Evolutionary conservation across 768 basidiomycete genomes (phyloP).

Genomic region (Rickenella mellea): DNA sequence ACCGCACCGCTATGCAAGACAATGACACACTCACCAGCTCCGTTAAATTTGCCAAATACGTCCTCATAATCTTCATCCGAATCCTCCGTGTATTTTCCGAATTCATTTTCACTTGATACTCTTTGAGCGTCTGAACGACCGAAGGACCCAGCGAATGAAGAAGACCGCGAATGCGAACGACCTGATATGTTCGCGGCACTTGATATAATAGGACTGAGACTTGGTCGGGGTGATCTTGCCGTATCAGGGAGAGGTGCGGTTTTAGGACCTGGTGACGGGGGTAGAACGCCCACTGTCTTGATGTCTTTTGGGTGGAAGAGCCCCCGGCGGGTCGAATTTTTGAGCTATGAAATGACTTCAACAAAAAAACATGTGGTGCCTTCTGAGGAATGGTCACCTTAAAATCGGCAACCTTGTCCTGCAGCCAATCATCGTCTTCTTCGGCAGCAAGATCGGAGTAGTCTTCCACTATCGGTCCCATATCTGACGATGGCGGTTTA

Average conservation of each 20-base stretch:
- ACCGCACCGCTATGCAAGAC: slow-evolving; percentile 3
- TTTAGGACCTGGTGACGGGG: slow-evolving; percentile 44
- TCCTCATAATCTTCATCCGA: slow-evolving; percentile 94
- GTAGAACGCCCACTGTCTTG: slow-evolving; percentile 56
- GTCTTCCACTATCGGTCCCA: slow-evolving; percentile 74
- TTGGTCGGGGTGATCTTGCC: slow-evolving; percentile 44
- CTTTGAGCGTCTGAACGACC: slow-evolving; percentile 57
- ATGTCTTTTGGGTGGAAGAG: slow-evolving; percentile 88
- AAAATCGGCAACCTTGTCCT: slow-evolving; percentile 77
- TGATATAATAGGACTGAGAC: slow-evolving; percentile 35
- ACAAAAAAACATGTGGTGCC: not conserved
- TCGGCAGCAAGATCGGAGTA: slow-evolving; percentile 83
- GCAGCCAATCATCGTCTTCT: slow-evolving; percentile 61
- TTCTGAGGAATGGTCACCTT: slow-evolving; percentile 43
- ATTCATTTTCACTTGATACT: slow-evolving; percentile 47
- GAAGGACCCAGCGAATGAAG: slow-evolving; percentile 52
- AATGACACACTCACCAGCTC: slow-evolving; percentile 40
- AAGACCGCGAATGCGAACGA: slow-evolving; percentile 45
- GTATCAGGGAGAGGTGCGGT: slow-evolving; percentile 57
- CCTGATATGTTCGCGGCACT: slow-evolving; percentile 12
- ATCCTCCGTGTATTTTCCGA: slow-evolving; percentile 80
- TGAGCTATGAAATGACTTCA: too few species aligned
- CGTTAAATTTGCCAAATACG: slow-evolving; percentile 75
- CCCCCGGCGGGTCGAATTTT: slow-evolving; percentile 61
- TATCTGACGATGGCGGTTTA: slow-evolving; percentile 50